Percentiles rank a stretch among this genome's conserved stretches.
Conservation (phyloP, 2,329 filamentous ascomycete species). For the Cryphonectria radicalis region DNA sequence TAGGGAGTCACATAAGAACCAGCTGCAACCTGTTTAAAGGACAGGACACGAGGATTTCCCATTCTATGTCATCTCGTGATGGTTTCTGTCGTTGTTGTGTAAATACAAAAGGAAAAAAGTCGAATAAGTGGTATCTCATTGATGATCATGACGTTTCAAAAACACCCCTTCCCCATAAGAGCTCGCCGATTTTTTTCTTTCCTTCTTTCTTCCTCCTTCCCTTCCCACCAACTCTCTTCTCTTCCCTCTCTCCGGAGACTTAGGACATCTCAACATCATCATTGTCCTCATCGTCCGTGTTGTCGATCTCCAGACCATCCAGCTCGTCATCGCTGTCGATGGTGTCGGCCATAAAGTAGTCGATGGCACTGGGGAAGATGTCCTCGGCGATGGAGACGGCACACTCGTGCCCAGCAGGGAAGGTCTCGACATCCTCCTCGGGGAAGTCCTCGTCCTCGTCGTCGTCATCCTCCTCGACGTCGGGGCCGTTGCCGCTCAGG, state of each 20-base stretch:
- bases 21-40: background rate
- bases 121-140: slow-evolving; percentile 20
- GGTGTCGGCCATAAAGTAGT: slow-evolving; percentile 31
- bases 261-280: slow-evolving; percentile 31
- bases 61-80: background rate
- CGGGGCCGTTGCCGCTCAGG: slow-evolving; percentile 33
- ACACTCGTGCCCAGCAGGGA: slow-evolving; percentile 30
- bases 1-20: background rate
- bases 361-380: slow-evolving; percentile 30
- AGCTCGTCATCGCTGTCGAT: slow-evolving; percentile 30
- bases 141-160: slow-evolving; percentile 17
- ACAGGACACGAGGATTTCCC: background rate
- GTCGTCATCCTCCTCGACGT: slow-evolving; percentile 42
- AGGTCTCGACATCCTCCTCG: slow-evolving; percentile 38
- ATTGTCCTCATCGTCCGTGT: slow-evolving; percentile 28
- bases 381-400: slow-evolving; percentile 30
- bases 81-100: background rate
- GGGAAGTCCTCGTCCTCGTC: slow-evolving; percentile 41
- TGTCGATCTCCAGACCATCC: slow-evolving; percentile 28
- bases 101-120: background rate
- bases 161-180: background rate
- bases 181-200: background rate
- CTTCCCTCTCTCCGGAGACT: background rate
- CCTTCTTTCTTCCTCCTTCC: no score
- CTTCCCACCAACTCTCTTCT: background rate